Evolutionary conservation across 2,329 filamentous ascomycete species (phyloP), one percentile per base, ranked within the genome.

Genomic region (Aspergillus hiratsukae): DNA sequence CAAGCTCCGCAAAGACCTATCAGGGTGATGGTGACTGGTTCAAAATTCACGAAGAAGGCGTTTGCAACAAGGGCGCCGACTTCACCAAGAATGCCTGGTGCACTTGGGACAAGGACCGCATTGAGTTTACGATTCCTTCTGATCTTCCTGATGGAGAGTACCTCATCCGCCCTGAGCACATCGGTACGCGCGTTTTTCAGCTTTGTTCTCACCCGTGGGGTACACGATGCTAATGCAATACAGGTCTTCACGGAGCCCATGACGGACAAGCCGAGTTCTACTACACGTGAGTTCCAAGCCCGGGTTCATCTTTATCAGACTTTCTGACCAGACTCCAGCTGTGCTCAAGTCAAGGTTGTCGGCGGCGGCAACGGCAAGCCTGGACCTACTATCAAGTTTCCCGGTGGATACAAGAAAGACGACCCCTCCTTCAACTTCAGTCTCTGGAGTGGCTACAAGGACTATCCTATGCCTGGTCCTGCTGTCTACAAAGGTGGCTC

Each of bases 111-210:
- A 55, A 46, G 37, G 49, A 52, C 28, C 49, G 49, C 19, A 37
- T 55, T 48, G 53, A 55, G 37, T 73, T 78, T 25, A 72, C 64
- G 35, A 73, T 80, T 53, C 78, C 78, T 17, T 58, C 62, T 29
- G 77, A 72, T 56, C 71, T 79, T 17, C 68, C 72, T 1, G 64
- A 76, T 23, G 78, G 78, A 49, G 76, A 80, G 56, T 80, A 80
- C 60, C 72, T 80, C 27, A 64, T 80, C 4, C 74, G 78, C 4
- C 74, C 76, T 17, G 78, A 80, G 66, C 77, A 80, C 60, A 78
- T 80, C 55, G 78, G 71, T 5, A 71, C 80, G n/a, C 76, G 79
- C 67, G 65, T 63, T 3, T 17, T 21, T 10, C 8, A 21, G 3
- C 8, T 4, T 10, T 45, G 17, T 41, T 1, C 4, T 23, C 19